Base-by-base conservation (phyloP, 805 yeast genomes). In the Candida ponderosae region DNA sequence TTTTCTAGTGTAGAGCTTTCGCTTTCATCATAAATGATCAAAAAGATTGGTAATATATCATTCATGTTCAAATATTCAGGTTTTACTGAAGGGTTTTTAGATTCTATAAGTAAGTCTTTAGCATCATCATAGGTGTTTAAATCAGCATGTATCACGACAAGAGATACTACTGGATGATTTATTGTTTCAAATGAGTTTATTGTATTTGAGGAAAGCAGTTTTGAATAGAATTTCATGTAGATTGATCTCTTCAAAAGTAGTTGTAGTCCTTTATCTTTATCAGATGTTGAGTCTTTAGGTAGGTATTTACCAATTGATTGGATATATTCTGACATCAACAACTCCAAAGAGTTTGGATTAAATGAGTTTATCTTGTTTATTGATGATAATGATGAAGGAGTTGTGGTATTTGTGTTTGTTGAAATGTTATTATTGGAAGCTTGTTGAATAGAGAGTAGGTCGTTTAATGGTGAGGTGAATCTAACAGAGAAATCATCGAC, bases 161-260 rank as follows among this genome's bases (percentile, higher is more conserved):
- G 54, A 31, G 88, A 82, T 3, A 85, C 71, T 2, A 87, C 73
- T 0, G 97, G 97, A 53, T 89, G 96, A 46, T 83, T 79, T 56
- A 88, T 79, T 5, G 87, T 79, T 56, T 90, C 97, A 53, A 84
- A 86, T 2, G 90, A 79, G 2, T 85, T 76, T 8, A 84, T 59
- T 7, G 70, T 68, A 13, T 74, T 69, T 11, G 81, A 67, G 4
- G 86, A 69, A 7, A 82, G 62, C 31, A 82, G 51, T 44, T 76
- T 71, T 23, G 78, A 68, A 45, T 82, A 68, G 44, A 77, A 68
- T 36, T 70, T 72, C 42, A 74, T 60, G 52, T 80, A 85, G 9
- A 79, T 59, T 4, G 74, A 65, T 37, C 65, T 65, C 36, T 65
- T 66, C 30, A 72, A 48, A 1, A 56, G 38, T 13, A 47, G 49